These are phyloP conservation scores for Solanum paucissectum DNA, from an alignment of 257 asterid species.

Conservation along the genomic window DNA sequence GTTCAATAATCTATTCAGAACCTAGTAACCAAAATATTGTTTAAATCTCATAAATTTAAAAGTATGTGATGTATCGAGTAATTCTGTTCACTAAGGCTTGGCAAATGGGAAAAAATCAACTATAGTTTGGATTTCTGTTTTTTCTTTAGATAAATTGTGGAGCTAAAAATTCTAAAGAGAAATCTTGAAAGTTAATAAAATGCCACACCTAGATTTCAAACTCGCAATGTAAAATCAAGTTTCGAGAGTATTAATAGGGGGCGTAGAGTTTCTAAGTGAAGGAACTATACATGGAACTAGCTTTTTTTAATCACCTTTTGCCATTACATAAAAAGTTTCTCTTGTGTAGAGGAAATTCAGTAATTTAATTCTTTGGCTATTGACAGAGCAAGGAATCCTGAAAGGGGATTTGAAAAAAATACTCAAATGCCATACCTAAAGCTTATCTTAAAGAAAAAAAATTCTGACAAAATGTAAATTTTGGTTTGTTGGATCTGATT, in stretches of 20 bases:
- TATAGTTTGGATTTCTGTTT: background rate
- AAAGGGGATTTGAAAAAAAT: background rate
- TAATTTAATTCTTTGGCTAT: background rate
- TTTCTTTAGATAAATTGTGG: background rate
- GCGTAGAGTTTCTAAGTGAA: background rate
- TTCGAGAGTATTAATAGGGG: rapidly evolving
- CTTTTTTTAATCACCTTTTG: background rate
- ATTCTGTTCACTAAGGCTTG: background rate
- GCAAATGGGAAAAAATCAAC: background rate
- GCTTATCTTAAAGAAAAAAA: background rate
- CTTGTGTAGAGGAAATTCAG: background rate
- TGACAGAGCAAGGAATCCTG: background rate
- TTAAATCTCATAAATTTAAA: background rate
- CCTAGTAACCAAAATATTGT: background rate
- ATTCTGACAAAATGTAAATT: background rate
- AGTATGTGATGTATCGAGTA: background rate
- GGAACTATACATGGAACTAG: background rate
- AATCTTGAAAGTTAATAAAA: background rate
- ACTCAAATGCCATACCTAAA: background rate
- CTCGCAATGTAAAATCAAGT: background rate
- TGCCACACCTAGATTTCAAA: background rate
- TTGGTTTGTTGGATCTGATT: background rate
- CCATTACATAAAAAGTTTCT: background rate
- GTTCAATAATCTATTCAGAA: background rate
- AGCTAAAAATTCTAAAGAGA: background rate